phyloP scores from a whole-genome alignment of 2,329 filamentous ascomycete genomes.

The Aspergillus pseudonomiae region DNA sequence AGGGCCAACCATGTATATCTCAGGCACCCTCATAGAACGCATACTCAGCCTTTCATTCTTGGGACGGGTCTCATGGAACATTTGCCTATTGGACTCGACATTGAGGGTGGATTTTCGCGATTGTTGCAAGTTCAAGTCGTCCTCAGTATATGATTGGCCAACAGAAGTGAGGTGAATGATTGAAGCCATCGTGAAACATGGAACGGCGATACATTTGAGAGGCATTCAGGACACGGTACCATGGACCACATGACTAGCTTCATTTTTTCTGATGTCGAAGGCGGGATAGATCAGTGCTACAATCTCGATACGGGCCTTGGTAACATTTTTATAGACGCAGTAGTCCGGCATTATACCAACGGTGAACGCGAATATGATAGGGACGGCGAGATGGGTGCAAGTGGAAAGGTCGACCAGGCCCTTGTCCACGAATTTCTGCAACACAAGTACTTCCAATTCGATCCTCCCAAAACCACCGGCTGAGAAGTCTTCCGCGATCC shows the following conservation, averaged over 20 bases:
- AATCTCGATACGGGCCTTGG: conserved; percentile 62
- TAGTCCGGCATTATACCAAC: conserved; percentile 57
- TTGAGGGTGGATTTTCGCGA: not conserved
- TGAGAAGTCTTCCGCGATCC: conserved; percentile 49
- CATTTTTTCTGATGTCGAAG: conserved; percentile 50
- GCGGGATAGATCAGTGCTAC: conserved; percentile 44
- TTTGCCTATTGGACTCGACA: not conserved
- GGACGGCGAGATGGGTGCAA: conserved; percentile 55
- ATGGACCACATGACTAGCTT: conserved; percentile 27
- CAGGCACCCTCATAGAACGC: not conserved
- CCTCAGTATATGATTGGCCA: not conserved
- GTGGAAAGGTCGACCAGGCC: conserved; percentile 53
- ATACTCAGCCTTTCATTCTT: not conserved
- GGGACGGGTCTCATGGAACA: not conserved
- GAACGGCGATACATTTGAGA: not conserved
- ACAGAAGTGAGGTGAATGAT: no score
- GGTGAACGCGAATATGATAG: conserved; percentile 55
- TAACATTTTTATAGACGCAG: conserved; percentile 60
- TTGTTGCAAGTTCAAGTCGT: not conserved
- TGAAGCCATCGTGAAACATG: not conserved
- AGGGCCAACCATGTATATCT: not conserved
- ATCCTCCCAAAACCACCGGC: conserved; percentile 61
- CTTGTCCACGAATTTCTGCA: conserved; percentile 57
- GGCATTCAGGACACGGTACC: not conserved
- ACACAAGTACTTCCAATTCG: conserved; percentile 54